Evolutionary conservation across 208 protist species (phyloP).

Genomic region (Wallacemonas collosoma): DNA sequence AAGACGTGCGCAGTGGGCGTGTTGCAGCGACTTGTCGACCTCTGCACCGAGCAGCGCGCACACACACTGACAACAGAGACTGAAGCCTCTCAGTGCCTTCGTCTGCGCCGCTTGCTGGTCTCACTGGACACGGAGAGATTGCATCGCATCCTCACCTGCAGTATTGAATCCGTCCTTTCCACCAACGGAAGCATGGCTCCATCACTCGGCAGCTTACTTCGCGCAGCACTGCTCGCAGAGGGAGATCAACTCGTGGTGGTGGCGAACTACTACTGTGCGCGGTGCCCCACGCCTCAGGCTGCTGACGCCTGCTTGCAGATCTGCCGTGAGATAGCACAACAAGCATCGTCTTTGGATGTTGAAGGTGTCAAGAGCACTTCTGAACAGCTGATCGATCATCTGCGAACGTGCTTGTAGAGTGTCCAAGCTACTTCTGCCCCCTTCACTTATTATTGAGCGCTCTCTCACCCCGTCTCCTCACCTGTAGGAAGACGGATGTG

Average conservation of each 20-base stretch:
- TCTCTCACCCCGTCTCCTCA: too few relatives aligned
- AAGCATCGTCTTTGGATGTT: neutral
- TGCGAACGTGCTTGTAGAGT: constrained; percentile 16
- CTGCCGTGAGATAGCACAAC: neutral
- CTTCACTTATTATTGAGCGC: neutral
- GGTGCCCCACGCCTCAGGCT: constrained; percentile 21
- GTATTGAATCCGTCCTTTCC: constrained; percentile 36
- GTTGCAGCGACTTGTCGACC: constrained; percentile 27
- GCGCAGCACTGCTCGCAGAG: constrained; percentile 33
- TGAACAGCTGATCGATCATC: neutral
- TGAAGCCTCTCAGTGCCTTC: neutral
- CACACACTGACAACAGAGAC: neutral
- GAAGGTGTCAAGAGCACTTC: constrained; percentile 7
- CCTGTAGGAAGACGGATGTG: too few relatives aligned
- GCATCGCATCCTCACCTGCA: constrained; percentile 39
- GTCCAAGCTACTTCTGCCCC: neutral
- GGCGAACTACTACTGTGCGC: constrained; percentile 32
- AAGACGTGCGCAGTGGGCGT: constrained; percentile 14
- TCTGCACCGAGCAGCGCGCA: neutral
- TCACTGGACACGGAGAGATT: constrained; percentile 30
- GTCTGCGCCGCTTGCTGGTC: constrained; percentile 5
- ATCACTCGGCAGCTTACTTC: constrained; percentile 30
- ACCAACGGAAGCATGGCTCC: constrained; percentile 18
- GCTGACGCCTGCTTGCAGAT: constrained; percentile 19
- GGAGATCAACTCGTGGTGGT: constrained; percentile 27